Evolutionary conservation across 768 basidiomycete genomes (phyloP).

Genomic region (Lyophyllum decastes): DNA sequence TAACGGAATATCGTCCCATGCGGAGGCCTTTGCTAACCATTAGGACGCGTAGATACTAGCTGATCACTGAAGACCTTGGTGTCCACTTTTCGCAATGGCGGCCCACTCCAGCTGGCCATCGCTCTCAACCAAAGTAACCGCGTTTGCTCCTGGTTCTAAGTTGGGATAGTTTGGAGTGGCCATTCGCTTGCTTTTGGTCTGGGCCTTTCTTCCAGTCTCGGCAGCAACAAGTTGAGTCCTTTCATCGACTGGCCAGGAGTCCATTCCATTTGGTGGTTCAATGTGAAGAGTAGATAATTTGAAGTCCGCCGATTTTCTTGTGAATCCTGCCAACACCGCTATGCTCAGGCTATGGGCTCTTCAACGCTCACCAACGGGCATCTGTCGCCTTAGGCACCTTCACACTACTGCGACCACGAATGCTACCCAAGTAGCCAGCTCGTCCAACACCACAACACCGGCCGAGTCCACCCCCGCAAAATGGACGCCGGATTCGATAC

Average conservation of each 20-base stretch:
- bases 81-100: conserved; percentile 32
- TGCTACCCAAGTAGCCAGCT: conserved; percentile 30
- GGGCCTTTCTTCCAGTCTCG: conserved; percentile 19
- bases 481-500: conserved; percentile 85
- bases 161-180: conserved; percentile 44
- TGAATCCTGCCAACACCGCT: conserved; percentile 15
- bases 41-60: neutral
- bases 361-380: conserved; percentile 33
- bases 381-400: conserved; percentile 37
- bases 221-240: conserved; percentile 24
- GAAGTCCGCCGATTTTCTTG: conserved; percentile 25
- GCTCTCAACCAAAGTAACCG: conserved; percentile 52
- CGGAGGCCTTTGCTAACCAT: conserved; percentile 13
- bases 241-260: conserved; percentile 66
- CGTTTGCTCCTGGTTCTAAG: conserved; percentile 57
- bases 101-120: conserved; percentile 55
- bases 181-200: conserved; percentile 31
- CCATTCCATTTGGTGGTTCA: conserved; percentile 64
- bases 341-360: conserved; percentile 60
- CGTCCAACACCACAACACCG: conserved; percentile 26
- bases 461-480: conserved; percentile 38
- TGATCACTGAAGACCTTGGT: conserved; percentile 20
- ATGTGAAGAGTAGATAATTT: conserved; percentile 20
- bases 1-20: conserved; percentile 32
- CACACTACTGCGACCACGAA: conserved; percentile 41